Conservation (phyloP, 2,329 filamentous ascomycete species). For the Dryadomyces sulphureus region DNA sequence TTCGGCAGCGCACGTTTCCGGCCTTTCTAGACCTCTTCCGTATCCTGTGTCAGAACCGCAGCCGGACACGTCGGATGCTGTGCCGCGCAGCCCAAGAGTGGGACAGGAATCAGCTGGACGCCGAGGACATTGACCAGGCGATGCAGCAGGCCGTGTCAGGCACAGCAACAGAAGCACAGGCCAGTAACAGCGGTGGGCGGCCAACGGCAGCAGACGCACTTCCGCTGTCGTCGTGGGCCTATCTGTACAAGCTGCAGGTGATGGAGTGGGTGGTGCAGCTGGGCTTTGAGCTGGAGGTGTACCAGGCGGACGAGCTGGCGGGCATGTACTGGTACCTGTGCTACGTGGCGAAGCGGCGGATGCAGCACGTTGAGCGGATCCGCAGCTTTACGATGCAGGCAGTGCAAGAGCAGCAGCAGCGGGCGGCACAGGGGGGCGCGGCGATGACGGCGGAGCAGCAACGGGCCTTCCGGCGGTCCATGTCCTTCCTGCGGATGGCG, state of each 20-base stretch:
- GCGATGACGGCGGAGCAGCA: not conserved
- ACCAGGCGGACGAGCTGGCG: constrained; percentile 69
- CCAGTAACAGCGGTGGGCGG: too few relatives aligned
- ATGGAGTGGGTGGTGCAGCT: constrained; percentile 82
- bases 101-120: constrained; percentile 52
- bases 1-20: constrained; percentile 45
- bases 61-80: constrained; percentile 76
- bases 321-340: constrained; percentile 88
- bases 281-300: constrained; percentile 87
- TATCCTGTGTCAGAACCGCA: constrained; percentile 78
- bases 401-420: constrained; percentile 18
- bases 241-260: constrained; percentile 75
- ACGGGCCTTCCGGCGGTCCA: constrained; percentile 30
- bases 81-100: constrained; percentile 62
- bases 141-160: constrained; percentile 49
- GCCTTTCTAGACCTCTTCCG: constrained; percentile 75
- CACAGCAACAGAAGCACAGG: constrained; percentile 7
- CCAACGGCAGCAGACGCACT: constrained; percentile 27
- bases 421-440: not conserved
- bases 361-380: constrained; percentile 59
- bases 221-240: constrained; percentile 76
- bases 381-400: constrained; percentile 43
- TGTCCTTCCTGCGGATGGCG: constrained; percentile 42
- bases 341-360: constrained; percentile 52
- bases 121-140: constrained; percentile 59